These are phyloP conservation scores for Cyberlindnera nakhonratchasimensis DNA, from an alignment of 805 yeast genomes.

Conservation along the genomic window DNA sequence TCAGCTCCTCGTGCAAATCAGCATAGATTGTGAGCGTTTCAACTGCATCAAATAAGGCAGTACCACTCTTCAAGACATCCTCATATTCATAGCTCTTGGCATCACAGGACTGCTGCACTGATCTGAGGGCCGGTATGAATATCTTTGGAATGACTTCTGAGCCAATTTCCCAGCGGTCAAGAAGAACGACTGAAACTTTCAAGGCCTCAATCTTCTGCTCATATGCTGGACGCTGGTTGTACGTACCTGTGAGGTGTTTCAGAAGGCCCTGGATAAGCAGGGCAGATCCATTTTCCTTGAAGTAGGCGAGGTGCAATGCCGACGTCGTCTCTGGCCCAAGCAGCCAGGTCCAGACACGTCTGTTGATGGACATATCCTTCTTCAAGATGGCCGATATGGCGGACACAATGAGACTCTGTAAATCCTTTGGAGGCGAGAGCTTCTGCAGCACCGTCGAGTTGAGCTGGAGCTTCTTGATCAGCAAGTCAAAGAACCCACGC, in stretches of 20 bases:
- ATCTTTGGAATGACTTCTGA: constrained; percentile 65
- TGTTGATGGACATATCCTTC: constrained; percentile 90
- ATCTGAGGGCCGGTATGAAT: constrained; percentile 59
- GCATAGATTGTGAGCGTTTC: constrained; percentile 82
- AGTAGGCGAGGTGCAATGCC: constrained; percentile 39
- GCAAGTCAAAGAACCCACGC: constrained; percentile 83
- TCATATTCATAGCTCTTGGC: constrained; percentile 29
- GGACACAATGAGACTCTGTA: constrained; percentile 52
- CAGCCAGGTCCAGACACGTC: constrained; percentile 92
- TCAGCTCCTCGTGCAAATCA: constrained; percentile 45
- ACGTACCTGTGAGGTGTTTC: constrained; percentile 38
- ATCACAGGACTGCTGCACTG: constrained; percentile 36
- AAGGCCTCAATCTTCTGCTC: constrained; percentile 48
- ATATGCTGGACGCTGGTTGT: constrained; percentile 21
- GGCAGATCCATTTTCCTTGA: constrained; percentile 51
- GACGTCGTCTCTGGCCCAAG: constrained; percentile 63
- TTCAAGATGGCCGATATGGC: constrained; percentile 68
- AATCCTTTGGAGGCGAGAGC: constrained; percentile 49
- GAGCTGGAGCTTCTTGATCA: constrained; percentile 64
- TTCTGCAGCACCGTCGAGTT: constrained; percentile 52
- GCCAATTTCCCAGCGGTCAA: constrained; percentile 96
- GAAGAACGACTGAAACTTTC: constrained; percentile 63
- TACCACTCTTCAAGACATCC: constrained; percentile 55
- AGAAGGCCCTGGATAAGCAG: constrained; percentile 52
- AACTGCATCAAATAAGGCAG: constrained; percentile 77